Evolutionary conservation across 164 flowering plant genomes (phyloP).

Genomic region (Sedum album): DNA sequence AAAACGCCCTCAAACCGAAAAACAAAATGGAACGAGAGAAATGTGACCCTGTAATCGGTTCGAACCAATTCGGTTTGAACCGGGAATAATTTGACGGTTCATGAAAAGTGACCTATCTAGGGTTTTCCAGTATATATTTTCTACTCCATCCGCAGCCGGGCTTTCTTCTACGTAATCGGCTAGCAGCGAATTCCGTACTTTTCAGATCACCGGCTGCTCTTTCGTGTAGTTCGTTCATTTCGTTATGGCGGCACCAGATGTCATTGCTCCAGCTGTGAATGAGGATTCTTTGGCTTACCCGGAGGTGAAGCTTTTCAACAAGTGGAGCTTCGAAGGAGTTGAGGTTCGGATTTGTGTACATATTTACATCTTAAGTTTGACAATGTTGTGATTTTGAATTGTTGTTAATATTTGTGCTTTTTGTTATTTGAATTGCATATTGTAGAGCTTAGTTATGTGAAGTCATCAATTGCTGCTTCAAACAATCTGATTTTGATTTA

Average conservation of each 20-base stretch:
- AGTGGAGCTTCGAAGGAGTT: neutral
- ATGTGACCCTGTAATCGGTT: too few relatives aligned
- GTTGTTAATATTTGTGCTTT: neutral
- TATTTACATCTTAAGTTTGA: neutral
- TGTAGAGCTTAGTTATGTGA: neutral
- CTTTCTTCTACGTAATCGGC: neutral
- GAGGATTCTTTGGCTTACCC: neutral
- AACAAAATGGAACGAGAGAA: too few relatives aligned
- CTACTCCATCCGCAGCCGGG: too few relatives aligned
- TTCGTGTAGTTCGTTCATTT: too few relatives aligned
- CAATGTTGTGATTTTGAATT: neutral
- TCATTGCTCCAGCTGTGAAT: neutral
- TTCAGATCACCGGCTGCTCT: too few relatives aligned
- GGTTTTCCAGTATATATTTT: too few relatives aligned
- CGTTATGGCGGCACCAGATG: neutral
- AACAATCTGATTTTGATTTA: neutral
- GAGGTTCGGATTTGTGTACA: neutral
- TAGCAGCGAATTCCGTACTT: too few relatives aligned
- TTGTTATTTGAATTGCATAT: too few relatives aligned
- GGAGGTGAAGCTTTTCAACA: neutral
- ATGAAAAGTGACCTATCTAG: too few relatives aligned
- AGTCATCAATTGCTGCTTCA: neutral
- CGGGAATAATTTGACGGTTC: too few relatives aligned
- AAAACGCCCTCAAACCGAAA: too few relatives aligned
- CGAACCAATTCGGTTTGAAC: too few relatives aligned